phyloP scores from a whole-genome alignment of 495 filamentous ascomycete species.

The Penicillium cataractarum region DNA sequence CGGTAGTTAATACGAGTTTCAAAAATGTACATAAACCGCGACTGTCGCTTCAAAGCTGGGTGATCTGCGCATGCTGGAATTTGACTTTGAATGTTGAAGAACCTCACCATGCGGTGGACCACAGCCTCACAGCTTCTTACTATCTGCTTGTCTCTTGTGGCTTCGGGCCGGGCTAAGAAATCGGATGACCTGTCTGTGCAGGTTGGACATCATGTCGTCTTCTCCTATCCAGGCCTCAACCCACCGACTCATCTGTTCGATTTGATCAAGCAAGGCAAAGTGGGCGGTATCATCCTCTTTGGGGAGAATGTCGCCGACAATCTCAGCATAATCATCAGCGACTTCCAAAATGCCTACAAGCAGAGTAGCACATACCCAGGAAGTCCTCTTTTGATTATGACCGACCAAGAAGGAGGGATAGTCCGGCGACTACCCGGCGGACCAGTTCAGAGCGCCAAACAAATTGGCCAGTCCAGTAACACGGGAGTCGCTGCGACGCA shows the following conservation, averaged over 20 bases:
- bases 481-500: conserved; percentile 27
- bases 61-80: neutral
- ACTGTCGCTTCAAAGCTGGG: neutral
- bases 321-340: conserved; percentile 23
- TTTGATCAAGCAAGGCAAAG: conserved; percentile 34
- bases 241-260: conserved; percentile 32
- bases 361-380: conserved; percentile 27
- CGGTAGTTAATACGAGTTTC: neutral
- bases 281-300: conserved; percentile 43
- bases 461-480: conserved; percentile 30
- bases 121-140: conserved; percentile 8
- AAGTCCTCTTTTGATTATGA: conserved; percentile 39
- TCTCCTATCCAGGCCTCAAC: conserved; percentile 34
- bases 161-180: neutral
- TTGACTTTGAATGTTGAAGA: neutral
- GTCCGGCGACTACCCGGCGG: conserved; percentile 38
- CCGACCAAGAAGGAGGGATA: conserved; percentile 42
- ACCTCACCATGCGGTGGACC: conserved; percentile 13
- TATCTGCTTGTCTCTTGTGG: conserved; percentile 5
- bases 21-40: conserved; percentile 5
- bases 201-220: conserved; percentile 41
- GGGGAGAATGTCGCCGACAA: conserved; percentile 36
- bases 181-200: conserved; percentile 16
- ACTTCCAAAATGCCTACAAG: conserved; percentile 33
- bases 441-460: conserved; percentile 33